Base-by-base conservation (phyloP, 176 grass and related monocot species). In the Pontederia crassipes region DNA sequence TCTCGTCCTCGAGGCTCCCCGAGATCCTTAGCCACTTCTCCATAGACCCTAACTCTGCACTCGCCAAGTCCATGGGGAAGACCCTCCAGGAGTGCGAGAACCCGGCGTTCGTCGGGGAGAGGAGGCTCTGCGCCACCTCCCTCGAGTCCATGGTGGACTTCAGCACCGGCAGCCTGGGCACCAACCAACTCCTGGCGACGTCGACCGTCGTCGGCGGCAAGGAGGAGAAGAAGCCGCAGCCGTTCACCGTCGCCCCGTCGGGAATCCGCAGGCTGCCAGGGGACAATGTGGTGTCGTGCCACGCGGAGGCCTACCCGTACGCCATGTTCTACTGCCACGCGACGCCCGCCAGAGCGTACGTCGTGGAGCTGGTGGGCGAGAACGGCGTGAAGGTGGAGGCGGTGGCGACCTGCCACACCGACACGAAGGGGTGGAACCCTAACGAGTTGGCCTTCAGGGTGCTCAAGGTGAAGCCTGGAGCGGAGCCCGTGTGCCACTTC, bases 301-400 rank as follows among this genome's bases (percentile, higher is more conserved):
- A 81, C 15, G 45, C 27, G 58, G 45, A 58, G 46, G 12, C 17
- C 2, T 75, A 75, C 59, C 28, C 66, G 8, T 70, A 70, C 52
- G 48, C 32, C n/a, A 66, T 81, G 53, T 81, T 59, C 72, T 64
- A 52, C 17, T 81, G 78, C 72, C 78, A 75, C 72, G 50, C 72
- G 6, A n/a, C 65, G 53, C 20, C 14, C 14, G 16, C 70, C 2
- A 47, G 11, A 14, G 70, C 24, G 15, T 80, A 80, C 70, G 12
- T n/a, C 4, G 72, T 75, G 52, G 17, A 17, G 10, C 16, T 81
- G 28, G 46, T 1, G 9, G 57, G 59, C 1, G 45, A 55, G 9
- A 64, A 69, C 45, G 13, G 46, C 2, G 10, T 54, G 11, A 18
- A 17, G 55, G 55, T 54, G 59, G 45, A 71, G 72, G 78, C 46